Evolutionary conservation across 164 flowering plant genomes (phyloP).

Genomic region (Liriodendron chinense): DNA sequence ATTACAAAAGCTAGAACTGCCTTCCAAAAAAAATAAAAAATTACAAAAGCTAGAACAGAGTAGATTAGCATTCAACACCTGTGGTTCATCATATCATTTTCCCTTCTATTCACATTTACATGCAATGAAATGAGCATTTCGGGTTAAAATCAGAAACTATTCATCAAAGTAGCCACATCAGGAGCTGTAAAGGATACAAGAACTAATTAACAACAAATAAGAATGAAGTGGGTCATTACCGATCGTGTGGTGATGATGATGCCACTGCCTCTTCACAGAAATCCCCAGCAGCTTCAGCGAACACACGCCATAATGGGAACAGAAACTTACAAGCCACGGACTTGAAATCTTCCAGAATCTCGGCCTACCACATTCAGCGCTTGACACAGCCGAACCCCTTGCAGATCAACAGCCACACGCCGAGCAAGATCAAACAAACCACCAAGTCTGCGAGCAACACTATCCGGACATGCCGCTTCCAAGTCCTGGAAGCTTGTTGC

Average conservation of each 20-base stretch:
- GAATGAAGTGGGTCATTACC: neutral
- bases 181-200: neutral
- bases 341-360: neutral
- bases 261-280: neutral
- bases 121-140: too few species aligned
- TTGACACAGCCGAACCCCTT: constrained; percentile 45
- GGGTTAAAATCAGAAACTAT: too few species aligned
- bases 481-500: constrained; percentile 40
- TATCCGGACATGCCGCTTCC: constrained; percentile 63
- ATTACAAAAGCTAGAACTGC: too few species aligned
- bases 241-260: neutral
- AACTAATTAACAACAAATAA: neutral
- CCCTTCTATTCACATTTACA: too few species aligned
- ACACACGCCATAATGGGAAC: neutral
- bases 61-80: too few species aligned
- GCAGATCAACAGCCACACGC: constrained; percentile 66
- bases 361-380: constrained; percentile 14
- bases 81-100: too few species aligned
- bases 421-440: constrained; percentile 53
- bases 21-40: too few species aligned
- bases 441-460: constrained; percentile 63
- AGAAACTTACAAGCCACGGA: neutral
- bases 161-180: too few species aligned
- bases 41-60: too few species aligned
- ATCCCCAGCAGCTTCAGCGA: neutral